Evolutionary conservation across 192 early-diverging fungal species (phyloP).

Genomic region (Endogone sp.): DNA sequence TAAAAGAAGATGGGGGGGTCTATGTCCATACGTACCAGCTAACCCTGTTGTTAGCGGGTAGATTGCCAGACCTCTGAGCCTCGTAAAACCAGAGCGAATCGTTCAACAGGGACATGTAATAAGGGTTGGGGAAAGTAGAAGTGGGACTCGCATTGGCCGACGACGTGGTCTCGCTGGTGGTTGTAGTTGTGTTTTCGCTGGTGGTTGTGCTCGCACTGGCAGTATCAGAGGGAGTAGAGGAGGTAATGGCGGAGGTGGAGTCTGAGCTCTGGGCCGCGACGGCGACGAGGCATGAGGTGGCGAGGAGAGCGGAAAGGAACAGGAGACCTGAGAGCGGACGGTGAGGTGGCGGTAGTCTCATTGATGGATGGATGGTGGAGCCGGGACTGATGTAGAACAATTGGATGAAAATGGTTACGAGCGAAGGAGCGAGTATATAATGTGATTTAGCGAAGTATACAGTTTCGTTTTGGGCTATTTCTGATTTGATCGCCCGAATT

Average conservation of each 20-base stretch:
- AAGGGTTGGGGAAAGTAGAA: slow-evolving; percentile 4
- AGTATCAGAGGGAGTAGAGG: no score
- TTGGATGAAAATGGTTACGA: no score
- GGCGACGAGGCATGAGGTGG: background rate
- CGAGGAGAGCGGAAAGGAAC: background rate
- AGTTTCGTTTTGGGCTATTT: no score
- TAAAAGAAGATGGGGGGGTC: no score
- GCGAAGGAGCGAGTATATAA: no score
- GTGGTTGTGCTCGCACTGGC: no score
- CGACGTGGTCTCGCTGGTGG: background rate
- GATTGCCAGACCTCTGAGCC: slow-evolving; percentile 47
- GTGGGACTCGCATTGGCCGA: background rate
- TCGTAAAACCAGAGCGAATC: slow-evolving; percentile 51
- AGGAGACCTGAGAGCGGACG: background rate
- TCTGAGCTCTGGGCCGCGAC: background rate
- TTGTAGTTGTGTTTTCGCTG: no score
- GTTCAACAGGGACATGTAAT: slow-evolving; percentile 31
- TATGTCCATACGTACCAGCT: slow-evolving; percentile 31
- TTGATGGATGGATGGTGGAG: background rate
- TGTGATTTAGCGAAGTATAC: no score
- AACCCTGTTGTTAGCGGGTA: slow-evolving; percentile 46
- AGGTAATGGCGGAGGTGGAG: no score
- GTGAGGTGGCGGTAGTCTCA: background rate
- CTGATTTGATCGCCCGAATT: no score
- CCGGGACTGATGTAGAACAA: background rate